A percentile compares a stretch with the other conserved stretches of the same genome.
These are phyloP conservation scores for Irpex sp. DNA, from an alignment of 1,284 basidiomycete genomes.

Conservation along the genomic window DNA sequence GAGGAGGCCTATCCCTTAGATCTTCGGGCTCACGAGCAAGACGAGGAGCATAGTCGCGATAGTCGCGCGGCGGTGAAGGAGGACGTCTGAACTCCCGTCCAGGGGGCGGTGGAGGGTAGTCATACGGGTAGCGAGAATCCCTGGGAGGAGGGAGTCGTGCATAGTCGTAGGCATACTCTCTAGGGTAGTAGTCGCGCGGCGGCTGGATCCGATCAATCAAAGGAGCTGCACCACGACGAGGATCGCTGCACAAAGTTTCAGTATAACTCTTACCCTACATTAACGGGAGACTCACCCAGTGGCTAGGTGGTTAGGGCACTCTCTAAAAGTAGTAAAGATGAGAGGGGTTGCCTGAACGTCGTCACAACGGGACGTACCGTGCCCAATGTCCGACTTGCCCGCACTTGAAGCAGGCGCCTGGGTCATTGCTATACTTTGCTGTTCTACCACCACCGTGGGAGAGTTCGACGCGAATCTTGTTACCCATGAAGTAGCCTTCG, in stretches of 20 bases:
- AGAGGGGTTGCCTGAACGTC: background rate
- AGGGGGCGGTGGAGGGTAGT: constrained; percentile 51
- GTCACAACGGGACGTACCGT: constrained; percentile 47
- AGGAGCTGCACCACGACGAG: constrained; percentile 41
- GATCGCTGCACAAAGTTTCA: constrained; percentile 20
- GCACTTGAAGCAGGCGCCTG: constrained; percentile 82
- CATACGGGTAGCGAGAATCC: constrained; percentile 48
- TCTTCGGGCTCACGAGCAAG: constrained; percentile 59
- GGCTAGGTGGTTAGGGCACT: constrained; percentile 57
- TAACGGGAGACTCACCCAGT: constrained; percentile 27
- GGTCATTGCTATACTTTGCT: constrained; percentile 73
- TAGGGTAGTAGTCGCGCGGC: constrained; percentile 32
- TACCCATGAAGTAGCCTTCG: constrained; percentile 85
- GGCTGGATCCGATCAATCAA: constrained; percentile 54
- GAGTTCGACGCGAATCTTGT: constrained; percentile 80
- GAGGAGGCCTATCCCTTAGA: constrained; percentile 48
- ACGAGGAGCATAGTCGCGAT: constrained; percentile 55
- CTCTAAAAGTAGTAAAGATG: constrained; percentile 38
- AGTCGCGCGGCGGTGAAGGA: constrained; percentile 57
- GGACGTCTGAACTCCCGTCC: constrained; percentile 57
- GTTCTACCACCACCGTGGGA: constrained; percentile 78
- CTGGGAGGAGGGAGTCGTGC: constrained; percentile 36
- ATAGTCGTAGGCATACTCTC: constrained; percentile 3
- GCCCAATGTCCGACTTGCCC: constrained; percentile 84
- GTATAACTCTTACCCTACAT: constrained; percentile 2